A percentile compares a stretch with the other conserved stretches of the same genome.
These are phyloP conservation scores for Lagerstroemia speciosa DNA, from an alignment of 345 rosid species.

Conservation along the genomic window DNA sequence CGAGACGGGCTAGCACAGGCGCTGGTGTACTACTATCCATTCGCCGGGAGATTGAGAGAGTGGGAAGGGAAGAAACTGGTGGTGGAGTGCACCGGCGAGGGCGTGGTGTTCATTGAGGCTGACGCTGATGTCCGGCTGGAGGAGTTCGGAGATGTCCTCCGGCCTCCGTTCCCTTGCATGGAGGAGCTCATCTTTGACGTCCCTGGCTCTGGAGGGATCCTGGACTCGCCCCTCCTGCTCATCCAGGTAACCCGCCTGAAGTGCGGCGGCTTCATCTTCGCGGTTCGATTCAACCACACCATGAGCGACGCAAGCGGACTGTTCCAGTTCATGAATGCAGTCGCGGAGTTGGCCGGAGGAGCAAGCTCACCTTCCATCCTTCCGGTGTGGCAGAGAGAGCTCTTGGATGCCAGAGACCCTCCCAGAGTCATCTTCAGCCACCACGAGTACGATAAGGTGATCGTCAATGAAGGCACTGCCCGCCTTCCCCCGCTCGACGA, in stretches of 20 bases:
- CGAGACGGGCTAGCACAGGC: conserved; percentile 26
- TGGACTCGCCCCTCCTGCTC: conserved; percentile 34
- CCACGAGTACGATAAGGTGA: conserved; percentile 33
- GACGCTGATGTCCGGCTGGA: conserved; percentile 40
- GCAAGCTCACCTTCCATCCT: conserved; percentile 21
- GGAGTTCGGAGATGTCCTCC: conserved; percentile 34
- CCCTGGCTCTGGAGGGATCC: conserved; percentile 33
- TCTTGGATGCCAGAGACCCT: conserved; percentile 23
- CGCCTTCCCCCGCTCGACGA: conserved; percentile 9
- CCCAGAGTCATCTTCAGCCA: conserved; percentile 32
- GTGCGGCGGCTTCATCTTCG: conserved; percentile 12
- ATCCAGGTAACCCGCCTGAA: conserved; percentile 30
- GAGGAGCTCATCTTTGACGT: conserved; percentile 47
- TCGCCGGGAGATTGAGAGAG: conserved; percentile 49
- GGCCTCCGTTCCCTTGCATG: conserved; percentile 40
- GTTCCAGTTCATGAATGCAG: conserved; percentile 28
- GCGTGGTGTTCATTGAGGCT: conserved; percentile 39
- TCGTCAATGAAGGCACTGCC: conserved; percentile 14
- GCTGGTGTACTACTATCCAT: conserved; percentile 39
- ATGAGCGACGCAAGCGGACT: conserved; percentile 39
- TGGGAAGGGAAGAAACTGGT: conserved; percentile 29
- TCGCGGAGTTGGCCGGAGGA: conserved; percentile 42
- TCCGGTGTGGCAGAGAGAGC: conserved; percentile 41
- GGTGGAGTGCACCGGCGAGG: conserved; percentile 56
- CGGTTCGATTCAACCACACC: conserved; percentile 27